Percentiles rank a stretch among this genome's conserved stretches.
phyloP scores from a whole-genome alignment of 495 filamentous ascomycete genomes.

The Friedmanniomyces endolithicus region DNA sequence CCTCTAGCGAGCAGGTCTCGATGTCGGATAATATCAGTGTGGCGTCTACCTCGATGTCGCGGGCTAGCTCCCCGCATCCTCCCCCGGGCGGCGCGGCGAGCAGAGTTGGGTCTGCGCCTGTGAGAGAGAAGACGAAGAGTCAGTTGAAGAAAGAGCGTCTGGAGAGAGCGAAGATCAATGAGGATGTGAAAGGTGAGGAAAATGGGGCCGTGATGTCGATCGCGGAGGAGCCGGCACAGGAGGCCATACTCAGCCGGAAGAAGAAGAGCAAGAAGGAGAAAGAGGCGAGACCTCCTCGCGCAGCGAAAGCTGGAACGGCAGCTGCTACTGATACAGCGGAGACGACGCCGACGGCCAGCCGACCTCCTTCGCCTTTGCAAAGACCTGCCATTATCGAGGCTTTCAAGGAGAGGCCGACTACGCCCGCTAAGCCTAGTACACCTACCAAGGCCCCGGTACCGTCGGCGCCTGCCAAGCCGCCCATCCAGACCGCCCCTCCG shows the following conservation, averaged over 20 bases:
- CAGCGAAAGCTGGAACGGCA: constrained; percentile 8
- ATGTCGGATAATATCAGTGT: constrained; percentile 54
- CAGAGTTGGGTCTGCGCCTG: constrained; percentile 64
- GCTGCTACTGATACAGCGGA: constrained; percentile 28
- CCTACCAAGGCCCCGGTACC: constrained; percentile 3
- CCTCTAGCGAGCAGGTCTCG: constrained; percentile 60
- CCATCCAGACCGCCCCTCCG: not conserved
- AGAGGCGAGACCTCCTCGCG: constrained; percentile 41
- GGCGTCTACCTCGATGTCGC: constrained; percentile 68
- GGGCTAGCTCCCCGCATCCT: constrained; percentile 67
- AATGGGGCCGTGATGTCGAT: constrained; percentile 40
- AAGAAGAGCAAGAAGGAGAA: constrained; percentile 62
- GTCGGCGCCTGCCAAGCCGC: not conserved
- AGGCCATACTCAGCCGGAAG: constrained; percentile 74
- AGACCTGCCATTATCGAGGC: constrained; percentile 10
- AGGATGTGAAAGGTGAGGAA: constrained; percentile 44
- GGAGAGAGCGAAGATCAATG: constrained; percentile 47
- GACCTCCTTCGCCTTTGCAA: constrained; percentile 29
- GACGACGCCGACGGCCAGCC: constrained; percentile 33
- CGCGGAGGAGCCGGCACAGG: constrained; percentile 38
- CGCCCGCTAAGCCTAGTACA: constrained; percentile 21
- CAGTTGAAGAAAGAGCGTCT: constrained; percentile 76
- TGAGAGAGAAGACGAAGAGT: constrained; percentile 74
- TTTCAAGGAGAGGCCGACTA: not conserved
- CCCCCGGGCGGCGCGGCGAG: constrained; percentile 38